A percentile compares a stretch with the other conserved stretches of the same genome.
Evolutionary conservation across 2,329 filamentous ascomycete species (phyloP).

Genomic region (Pseudogymnoascus sp.): DNA sequence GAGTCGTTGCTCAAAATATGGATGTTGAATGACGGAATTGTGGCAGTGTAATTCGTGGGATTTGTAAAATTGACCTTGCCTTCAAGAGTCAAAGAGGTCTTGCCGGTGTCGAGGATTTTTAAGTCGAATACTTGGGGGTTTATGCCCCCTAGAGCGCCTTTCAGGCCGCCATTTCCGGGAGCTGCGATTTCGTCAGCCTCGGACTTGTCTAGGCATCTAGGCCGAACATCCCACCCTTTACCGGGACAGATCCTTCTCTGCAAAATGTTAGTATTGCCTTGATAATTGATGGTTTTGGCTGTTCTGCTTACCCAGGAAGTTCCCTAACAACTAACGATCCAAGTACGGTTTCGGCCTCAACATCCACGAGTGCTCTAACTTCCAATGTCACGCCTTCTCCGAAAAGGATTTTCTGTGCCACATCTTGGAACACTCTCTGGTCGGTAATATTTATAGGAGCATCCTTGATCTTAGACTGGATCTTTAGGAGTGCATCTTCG

Average conservation of each 20-base stretch:
- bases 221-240: conserved; percentile 71
- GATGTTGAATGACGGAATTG: conserved; percentile 71
- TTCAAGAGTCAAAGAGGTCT: conserved; percentile 60
- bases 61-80: conserved; percentile 79
- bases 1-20: conserved; percentile 66
- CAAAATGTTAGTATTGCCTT: not conserved
- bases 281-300: not conserved
- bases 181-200: conserved; percentile 39
- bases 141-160: conserved; percentile 34
- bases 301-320: conserved; percentile 52
- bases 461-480: conserved; percentile 67
- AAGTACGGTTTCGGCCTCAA: conserved; percentile 71
- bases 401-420: conserved; percentile 75
- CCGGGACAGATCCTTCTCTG: conserved; percentile 66
- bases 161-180: conserved; percentile 40
- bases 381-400: conserved; percentile 56
- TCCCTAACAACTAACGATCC: conserved; percentile 73
- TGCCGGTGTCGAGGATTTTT: conserved; percentile 62
- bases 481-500: conserved; percentile 55
- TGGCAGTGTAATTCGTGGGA: conserved; percentile 76
- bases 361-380: conserved; percentile 73
- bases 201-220: conserved; percentile 20
- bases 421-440: conserved; percentile 65
- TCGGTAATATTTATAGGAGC: conserved; percentile 79
- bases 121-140: conserved; percentile 62